A percentile compares a stretch with the other conserved stretches of the same genome.
phyloP scores from a whole-genome alignment of 1,284 basidiomycete species.

The Tilletia indica region DNA sequence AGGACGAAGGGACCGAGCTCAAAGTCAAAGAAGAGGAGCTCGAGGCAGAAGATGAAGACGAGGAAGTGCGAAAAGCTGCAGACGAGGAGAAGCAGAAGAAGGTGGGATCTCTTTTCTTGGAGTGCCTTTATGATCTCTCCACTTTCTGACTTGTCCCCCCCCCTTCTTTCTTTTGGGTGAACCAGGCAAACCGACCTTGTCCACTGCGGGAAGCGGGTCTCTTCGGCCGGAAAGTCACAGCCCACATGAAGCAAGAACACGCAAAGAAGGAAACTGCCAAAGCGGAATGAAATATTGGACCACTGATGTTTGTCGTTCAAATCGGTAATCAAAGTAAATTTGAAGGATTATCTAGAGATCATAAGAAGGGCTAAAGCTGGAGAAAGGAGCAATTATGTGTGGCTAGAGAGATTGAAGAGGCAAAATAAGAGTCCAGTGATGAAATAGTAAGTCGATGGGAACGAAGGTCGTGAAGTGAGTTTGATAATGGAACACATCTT shows the following conservation, averaged over 20 bases:
- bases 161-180: background rate
- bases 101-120: background rate
- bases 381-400: too few relatives aligned
- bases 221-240: slow-evolving; percentile 34
- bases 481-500: too few relatives aligned
- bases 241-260: slow-evolving; percentile 30
- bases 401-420: too few relatives aligned
- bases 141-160: too few relatives aligned
- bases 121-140: background rate
- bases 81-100: slow-evolving; percentile 8
- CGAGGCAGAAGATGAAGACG: slow-evolving; percentile 19
- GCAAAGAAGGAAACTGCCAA: slow-evolving; percentile 21
- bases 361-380: too few relatives aligned
- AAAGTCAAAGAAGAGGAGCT: slow-evolving; percentile 14
- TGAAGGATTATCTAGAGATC: too few relatives aligned
- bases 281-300: slow-evolving; percentile 13
- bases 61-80: background rate
- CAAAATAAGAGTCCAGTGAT: too few relatives aligned
- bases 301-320: too few relatives aligned
- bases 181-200: slow-evolving; percentile 25
- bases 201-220: slow-evolving; percentile 32
- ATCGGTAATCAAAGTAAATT: too few relatives aligned
- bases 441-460: too few relatives aligned
- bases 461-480: too few relatives aligned
- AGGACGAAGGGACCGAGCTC: slow-evolving; percentile 28